Evolutionary conservation across 2,329 filamentous ascomycete genomes (phyloP), one percentile per base, ranked within the genome.

Genomic region (Capronia americana): DNA sequence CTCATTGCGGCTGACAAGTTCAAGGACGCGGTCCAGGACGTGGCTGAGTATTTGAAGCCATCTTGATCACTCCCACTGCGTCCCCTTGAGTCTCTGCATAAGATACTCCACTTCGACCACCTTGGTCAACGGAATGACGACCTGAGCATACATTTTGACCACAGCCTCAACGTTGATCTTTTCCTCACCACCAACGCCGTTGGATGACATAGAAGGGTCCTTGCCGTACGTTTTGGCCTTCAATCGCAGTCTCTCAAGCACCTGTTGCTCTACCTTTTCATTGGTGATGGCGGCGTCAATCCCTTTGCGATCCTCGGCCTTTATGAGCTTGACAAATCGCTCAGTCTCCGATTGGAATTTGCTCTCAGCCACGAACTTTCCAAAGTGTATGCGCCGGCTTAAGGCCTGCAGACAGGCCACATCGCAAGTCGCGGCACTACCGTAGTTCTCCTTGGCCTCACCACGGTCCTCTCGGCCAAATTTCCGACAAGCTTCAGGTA

Each of bases 31-130:
- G 88, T 96, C 30, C 88, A 91, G 79, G 91, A 88, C 60, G 85
- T 97, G 67, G 84, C 84, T 72, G 87, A 92, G 72, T 96, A 93
- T 78, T 77, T 97, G 70, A 86, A 83, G 72, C 81, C 85, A 23
- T 57, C 26, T 23, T 53, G 14, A 44, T 76, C 69, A 81, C 69
- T 82, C 80, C 82, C 82, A 84, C 74, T 82, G 69, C 3, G 82
- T 84, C 30, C 81, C 81, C 72, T 81, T 87, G 61, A 99, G 82
- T 70, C 95, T 87, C 79, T 98, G 92, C 92, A 99, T 96, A 73
- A 99, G 83, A 78, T 99, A 99, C 74, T 99, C 95, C 10, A 99
- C 93, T 83, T 99, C 95, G 48, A 99, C 94, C 70, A 93, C 90
- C 79, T 99, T 99, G n/a, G 95, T 99, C 77, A 98, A 80, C 0